These are phyloP conservation scores for Globomyces pollinis-pini DNA, from an alignment of 192 early-diverging fungal species.

Conservation along the genomic window DNA sequence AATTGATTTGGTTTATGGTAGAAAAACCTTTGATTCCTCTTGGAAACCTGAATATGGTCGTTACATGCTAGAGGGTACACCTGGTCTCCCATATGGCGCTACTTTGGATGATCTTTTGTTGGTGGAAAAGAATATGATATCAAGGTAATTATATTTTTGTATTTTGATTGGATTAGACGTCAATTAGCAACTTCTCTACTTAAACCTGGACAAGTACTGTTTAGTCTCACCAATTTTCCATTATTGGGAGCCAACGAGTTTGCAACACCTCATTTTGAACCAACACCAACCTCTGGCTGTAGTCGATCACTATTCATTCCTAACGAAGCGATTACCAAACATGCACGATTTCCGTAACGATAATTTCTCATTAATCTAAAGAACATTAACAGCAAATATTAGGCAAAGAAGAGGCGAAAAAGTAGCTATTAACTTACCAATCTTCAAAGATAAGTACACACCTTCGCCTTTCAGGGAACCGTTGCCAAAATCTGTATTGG, in stretches of 20 bases:
- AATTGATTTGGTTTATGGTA: conserved; percentile 16
- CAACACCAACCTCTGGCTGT: conserved; percentile 38
- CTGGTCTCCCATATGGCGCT: conserved; percentile 82
- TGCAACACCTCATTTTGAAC: conserved; percentile 59
- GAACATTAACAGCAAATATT: conserved; percentile 91
- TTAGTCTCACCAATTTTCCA: conserved; percentile 85
- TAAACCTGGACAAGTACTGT: conserved; percentile 61
- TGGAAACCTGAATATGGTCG: conserved; percentile 97
- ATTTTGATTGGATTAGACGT: too few relatives aligned
- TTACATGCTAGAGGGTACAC: conserved; percentile 96
- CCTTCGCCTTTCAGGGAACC: conserved; percentile 74
- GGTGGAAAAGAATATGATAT: conserved; percentile 84
- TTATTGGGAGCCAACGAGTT: conserved; percentile 76
- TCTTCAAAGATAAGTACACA: conserved; percentile 87
- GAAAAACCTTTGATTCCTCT: conserved; percentile 53
- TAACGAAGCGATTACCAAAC: conserved; percentile 88
- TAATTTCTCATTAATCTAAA: conserved; percentile 38
- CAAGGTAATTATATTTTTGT: conserved; percentile 15
- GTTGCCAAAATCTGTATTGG: conserved; percentile 61
- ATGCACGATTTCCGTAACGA: conserved; percentile 89
- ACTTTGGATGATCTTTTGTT: conserved; percentile 68
- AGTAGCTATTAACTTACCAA: conserved; percentile 92
- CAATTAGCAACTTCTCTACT: conserved; percentile 52
- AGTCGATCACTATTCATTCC: conserved; percentile 86
- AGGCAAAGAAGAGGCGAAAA: conserved; percentile 85